These are phyloP conservation scores for Coemansia sp. DNA, from an alignment of 192 early-diverging fungal genomes.

Conservation along the genomic window DNA sequence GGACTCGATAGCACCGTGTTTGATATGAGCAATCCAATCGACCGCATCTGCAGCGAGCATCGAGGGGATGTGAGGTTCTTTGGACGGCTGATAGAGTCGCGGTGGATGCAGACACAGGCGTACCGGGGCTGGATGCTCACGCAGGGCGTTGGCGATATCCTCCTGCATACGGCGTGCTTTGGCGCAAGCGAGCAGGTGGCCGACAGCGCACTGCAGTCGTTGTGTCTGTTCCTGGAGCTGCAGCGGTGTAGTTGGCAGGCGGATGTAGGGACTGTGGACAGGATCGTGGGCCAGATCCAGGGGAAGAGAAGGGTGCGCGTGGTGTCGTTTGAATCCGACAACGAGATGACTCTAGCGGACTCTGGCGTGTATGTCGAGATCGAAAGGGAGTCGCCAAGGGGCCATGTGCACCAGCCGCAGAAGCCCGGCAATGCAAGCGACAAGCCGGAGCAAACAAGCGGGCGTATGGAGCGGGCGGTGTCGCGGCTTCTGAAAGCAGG, in stretches of 20 bases:
- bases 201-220: slow-evolving; percentile 7
- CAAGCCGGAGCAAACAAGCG: not conserved
- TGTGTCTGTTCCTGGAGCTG: slow-evolving; percentile 20
- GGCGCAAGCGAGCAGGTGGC: slow-evolving; percentile 1
- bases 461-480: not conserved
- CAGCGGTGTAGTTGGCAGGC: slow-evolving; percentile 23
- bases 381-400: not conserved
- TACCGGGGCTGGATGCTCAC: slow-evolving; percentile 30
- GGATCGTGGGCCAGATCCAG: slow-evolving; percentile 17
- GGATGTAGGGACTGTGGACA: not conserved
- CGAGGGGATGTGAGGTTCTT: slow-evolving; percentile 4
- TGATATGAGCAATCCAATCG: slow-evolving; percentile 15
- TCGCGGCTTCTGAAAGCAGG: no score
- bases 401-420: not conserved
- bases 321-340: not conserved
- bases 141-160: slow-evolving; percentile 20
- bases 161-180: slow-evolving; percentile 18
- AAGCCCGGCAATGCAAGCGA: no score
- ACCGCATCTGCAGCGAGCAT: slow-evolving; percentile 11
- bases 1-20: slow-evolving; percentile 1
- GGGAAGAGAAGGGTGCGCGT: slow-evolving; percentile 7
- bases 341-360: not conserved
- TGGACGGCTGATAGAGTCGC: slow-evolving; percentile 14
- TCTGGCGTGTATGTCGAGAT: not conserved
- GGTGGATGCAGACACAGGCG: slow-evolving; percentile 15